Conservation (phyloP, 306 rosid genomes). For the Castanea crenata region DNA sequence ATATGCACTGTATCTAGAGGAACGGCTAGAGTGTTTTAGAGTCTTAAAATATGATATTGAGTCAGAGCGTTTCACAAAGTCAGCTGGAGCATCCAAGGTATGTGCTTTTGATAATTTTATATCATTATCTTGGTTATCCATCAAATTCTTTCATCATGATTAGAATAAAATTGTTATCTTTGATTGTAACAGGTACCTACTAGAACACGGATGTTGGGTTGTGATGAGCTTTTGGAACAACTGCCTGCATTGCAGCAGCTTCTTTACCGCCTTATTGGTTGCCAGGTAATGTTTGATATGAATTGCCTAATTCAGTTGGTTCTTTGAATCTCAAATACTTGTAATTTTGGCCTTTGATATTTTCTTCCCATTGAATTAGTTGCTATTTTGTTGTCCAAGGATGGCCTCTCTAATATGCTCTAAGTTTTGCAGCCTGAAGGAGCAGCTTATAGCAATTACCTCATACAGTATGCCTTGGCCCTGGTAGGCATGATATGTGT, state of each 20-base stretch:
- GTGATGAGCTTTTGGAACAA: slow-evolving; percentile 70
- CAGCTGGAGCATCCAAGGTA: slow-evolving; percentile 52
- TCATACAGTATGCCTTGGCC: slow-evolving; percentile 88
- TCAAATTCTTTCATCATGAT: background rate
- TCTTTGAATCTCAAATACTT: background rate
- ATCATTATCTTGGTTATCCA: background rate
- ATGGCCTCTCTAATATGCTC: slow-evolving; percentile 26
- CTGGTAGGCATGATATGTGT: slow-evolving; percentile 54
- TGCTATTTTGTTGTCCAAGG: background rate
- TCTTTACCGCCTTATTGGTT: slow-evolving; percentile 71
- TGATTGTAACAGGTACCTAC: slow-evolving; percentile 53
- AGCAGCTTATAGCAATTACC: slow-evolving; percentile 64
- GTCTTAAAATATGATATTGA: slow-evolving; percentile 79
- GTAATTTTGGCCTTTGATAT: background rate
- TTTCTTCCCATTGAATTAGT: background rate
- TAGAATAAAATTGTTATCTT: slow-evolving; percentile 20
- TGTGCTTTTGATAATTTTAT: slow-evolving; percentile 10
- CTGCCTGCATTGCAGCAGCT: slow-evolving; percentile 90
- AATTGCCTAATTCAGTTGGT: background rate
- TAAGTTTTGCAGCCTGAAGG: slow-evolving; percentile 88
- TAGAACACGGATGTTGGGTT: slow-evolving; percentile 49
- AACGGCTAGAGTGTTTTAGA: slow-evolving; percentile 77
- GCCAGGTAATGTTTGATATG: slow-evolving; percentile 58
- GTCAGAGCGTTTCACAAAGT: slow-evolving; percentile 61
- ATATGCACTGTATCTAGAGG: slow-evolving; percentile 82